Percentiles rank a stretch among this genome's conserved stretches.
These are phyloP conservation scores for Suillus hirtellus DNA, from an alignment of 768 basidiomycete genomes.

Conservation along the genomic window DNA sequence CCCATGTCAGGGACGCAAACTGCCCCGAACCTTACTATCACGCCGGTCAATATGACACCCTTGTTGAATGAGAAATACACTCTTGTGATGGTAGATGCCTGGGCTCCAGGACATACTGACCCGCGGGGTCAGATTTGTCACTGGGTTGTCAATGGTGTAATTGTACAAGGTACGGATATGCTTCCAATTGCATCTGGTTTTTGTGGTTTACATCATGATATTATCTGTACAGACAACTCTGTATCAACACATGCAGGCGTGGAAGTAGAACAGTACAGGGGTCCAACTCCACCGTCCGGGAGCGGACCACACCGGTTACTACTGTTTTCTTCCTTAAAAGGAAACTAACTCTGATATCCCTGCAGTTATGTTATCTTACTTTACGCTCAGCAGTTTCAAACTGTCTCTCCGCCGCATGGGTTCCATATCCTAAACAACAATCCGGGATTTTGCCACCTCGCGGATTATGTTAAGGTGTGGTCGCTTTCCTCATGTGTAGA, in stretches of 20 bases:
- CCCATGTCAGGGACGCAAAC: slow-evolving; percentile 50
- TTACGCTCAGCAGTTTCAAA: slow-evolving; percentile 61
- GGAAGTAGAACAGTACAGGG: slow-evolving; percentile 64
- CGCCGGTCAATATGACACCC: slow-evolving; percentile 48
- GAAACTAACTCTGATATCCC: not conserved
- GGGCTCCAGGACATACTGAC: slow-evolving; percentile 60
- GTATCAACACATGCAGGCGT: slow-evolving; percentile 46
- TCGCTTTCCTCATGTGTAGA: not conserved
- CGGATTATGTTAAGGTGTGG: slow-evolving; percentile 55
- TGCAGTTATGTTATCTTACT: slow-evolving; percentile 68
- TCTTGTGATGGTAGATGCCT: slow-evolving; percentile 75
- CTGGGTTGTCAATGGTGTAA: slow-evolving; percentile 76
- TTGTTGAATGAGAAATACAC: slow-evolving; percentile 56
- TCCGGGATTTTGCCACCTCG: slow-evolving; percentile 57
- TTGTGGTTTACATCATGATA: not conserved
- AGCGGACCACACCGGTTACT: slow-evolving; percentile 72
- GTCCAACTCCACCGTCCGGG: slow-evolving; percentile 67
- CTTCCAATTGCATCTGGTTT: not conserved
- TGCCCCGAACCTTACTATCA: slow-evolving; percentile 54
- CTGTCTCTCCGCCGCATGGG: slow-evolving; percentile 55
- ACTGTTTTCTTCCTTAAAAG: not conserved
- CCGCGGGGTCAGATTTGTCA: slow-evolving; percentile 67
- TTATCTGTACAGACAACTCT: slow-evolving; percentile 28
- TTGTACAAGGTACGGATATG: slow-evolving; percentile 41
- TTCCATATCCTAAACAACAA: slow-evolving; percentile 50